These are phyloP conservation scores for Suhomyces yuchorum DNA, from an alignment of 1,139 yeast species.

Conservation along the genomic window DNA sequence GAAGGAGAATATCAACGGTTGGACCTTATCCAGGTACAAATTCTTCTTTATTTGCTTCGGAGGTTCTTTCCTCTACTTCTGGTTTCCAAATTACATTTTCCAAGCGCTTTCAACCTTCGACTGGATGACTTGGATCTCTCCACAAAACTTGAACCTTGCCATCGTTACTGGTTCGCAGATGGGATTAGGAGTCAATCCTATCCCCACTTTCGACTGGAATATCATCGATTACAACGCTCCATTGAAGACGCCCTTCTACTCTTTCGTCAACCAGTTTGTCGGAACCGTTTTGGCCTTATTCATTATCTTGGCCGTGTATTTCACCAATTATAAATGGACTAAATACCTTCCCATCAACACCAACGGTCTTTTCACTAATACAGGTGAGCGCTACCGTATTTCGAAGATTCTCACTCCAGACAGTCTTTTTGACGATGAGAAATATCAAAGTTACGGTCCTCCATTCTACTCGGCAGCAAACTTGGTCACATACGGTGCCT, in stretches of 20 bases:
- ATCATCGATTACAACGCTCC: slow-evolving; percentile 15
- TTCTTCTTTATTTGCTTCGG: slow-evolving; percentile 18
- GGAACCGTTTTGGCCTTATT: slow-evolving; percentile 39
- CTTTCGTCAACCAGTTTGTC: slow-evolving; percentile 38
- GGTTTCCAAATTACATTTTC: slow-evolving; percentile 24
- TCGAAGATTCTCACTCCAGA: slow-evolving; percentile 16
- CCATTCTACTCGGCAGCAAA: slow-evolving; percentile 49
- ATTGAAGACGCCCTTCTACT: slow-evolving; percentile 24
- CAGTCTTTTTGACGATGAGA: slow-evolving; percentile 19
- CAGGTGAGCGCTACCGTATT: slow-evolving; percentile 20
- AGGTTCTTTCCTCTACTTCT: slow-evolving; percentile 21
- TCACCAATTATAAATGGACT: slow-evolving; percentile 21
- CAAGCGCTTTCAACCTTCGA: slow-evolving; percentile 21
- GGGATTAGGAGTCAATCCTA: slow-evolving; percentile 25
- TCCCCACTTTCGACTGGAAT: slow-evolving; percentile 24
- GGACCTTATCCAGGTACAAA: slow-evolving; percentile 22
- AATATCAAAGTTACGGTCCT: slow-evolving; percentile 36
- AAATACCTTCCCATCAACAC: slow-evolving; percentile 22
- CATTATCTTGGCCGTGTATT: slow-evolving; percentile 35
- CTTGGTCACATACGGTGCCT: slow-evolving; percentile 45
- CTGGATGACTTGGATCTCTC: slow-evolving; percentile 27
- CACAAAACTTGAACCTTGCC: slow-evolving; percentile 22
- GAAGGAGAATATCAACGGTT: slow-evolving; percentile 22
- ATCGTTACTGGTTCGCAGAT: slow-evolving; percentile 18
- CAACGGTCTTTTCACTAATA: slow-evolving; percentile 18